Conservation (phyloP, 352 stramenopile genomes). For the Phytophthora kernoviae region DNA sequence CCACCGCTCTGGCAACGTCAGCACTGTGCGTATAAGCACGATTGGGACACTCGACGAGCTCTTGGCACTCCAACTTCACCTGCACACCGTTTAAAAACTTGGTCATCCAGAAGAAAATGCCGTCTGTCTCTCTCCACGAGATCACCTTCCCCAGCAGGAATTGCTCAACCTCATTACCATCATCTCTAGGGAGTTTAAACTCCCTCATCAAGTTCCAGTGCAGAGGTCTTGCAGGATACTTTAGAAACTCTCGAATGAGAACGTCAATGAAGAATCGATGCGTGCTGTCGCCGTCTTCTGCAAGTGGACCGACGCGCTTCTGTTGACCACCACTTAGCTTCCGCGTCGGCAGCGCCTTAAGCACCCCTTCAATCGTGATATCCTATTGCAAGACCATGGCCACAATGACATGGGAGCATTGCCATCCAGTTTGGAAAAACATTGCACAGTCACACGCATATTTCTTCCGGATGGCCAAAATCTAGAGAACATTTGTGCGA, state of each 20-base stretch:
- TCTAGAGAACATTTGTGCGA: not conserved
- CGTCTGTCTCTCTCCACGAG: not conserved
- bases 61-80: slow-evolving; percentile 2
- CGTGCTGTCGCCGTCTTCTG: not conserved
- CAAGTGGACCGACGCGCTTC: not conserved
- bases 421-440: slow-evolving; percentile 5
- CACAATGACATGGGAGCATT: slow-evolving; percentile 7
- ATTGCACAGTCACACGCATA: slow-evolving; percentile 6
- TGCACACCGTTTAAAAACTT: not conserved
- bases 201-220: slow-evolving; percentile 8
- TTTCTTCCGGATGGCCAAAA: not conserved
- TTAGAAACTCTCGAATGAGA: not conserved
- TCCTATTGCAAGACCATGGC: slow-evolving; percentile 3
- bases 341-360: not conserved
- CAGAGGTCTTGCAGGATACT: not conserved
- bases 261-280: slow-evolving; percentile 5
- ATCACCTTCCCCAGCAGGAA: slow-evolving; percentile 1
- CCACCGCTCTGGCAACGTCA: not conserved
- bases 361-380: not conserved
- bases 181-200: not conserved
- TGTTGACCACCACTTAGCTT: slow-evolving; percentile 4
- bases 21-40: not conserved
- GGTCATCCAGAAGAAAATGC: slow-evolving; percentile 3
- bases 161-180: not conserved
- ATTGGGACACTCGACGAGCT: slow-evolving; percentile 1